A percentile compares a stretch with the other conserved stretches of the same genome.
Conservation (phyloP, 768 basidiomycete species). For the Cantharellus anzutake region DNA sequence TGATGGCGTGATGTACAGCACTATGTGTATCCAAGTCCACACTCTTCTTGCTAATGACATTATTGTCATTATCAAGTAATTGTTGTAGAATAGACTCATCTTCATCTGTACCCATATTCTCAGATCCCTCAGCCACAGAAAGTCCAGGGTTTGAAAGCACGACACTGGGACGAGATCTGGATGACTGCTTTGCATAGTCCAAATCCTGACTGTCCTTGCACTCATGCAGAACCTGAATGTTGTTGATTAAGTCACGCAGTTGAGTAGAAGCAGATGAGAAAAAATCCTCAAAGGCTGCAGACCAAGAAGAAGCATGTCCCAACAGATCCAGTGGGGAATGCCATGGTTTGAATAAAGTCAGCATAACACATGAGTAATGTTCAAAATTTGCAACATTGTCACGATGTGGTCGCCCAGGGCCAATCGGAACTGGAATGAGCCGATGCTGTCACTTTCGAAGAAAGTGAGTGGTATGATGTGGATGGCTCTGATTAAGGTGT, state of each 20-base stretch:
- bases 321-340: slow-evolving; percentile 13
- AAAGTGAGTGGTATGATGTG: no score
- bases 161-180: no score
- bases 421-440: slow-evolving; percentile 20
- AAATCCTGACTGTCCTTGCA: not conserved
- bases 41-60: no score
- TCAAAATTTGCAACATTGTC: slow-evolving; percentile 11
- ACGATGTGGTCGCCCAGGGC: slow-evolving; percentile 17
- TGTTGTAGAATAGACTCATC: no score
- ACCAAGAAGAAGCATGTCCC: slow-evolving; percentile 12
- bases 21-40: no score
- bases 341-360: slow-evolving; percentile 30
- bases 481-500: no score
- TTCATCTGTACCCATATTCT: no score
- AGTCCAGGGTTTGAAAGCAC: no score
- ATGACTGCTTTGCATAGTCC: not conserved
- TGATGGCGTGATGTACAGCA: no score
- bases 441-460: no score
- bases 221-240: not conserved
- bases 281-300: slow-evolving; percentile 14
- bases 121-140: no score
- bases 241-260: not conserved
- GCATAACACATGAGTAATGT: slow-evolving; percentile 20
- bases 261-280: not conserved
- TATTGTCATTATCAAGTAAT: no score